Percentiles rank a stretch among this genome's conserved stretches.
These are phyloP conservation scores for Plantago ovata DNA, from an alignment of 257 asterid species.

Conservation along the genomic window DNA sequence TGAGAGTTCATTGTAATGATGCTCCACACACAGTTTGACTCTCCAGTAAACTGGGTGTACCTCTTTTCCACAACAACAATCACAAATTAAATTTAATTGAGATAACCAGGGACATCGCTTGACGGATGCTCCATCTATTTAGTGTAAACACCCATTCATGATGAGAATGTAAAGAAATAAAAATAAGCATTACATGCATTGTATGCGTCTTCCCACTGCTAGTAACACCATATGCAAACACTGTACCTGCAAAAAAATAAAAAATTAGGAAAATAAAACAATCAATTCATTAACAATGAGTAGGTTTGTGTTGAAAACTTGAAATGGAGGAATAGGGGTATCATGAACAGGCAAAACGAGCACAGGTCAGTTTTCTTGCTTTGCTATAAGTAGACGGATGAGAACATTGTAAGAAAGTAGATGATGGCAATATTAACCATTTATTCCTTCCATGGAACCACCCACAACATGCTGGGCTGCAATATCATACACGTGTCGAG, in stretches of 20 bases:
- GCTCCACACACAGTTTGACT: no score
- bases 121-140: no score
- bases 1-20: conserved; percentile 8
- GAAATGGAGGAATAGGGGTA: background rate
- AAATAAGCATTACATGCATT: conserved; percentile 61
- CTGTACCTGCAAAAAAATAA: conserved; percentile 54
- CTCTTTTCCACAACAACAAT: conserved; percentile 1
- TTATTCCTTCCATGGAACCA: conserved; percentile 86
- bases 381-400: no score
- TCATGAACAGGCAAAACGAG: no score
- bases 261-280: conserved; percentile 4
- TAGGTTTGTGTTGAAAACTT: conserved; percentile 5
- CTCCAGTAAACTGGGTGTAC: no score
- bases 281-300: conserved; percentile 16
- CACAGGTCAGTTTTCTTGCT: no score
- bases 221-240: conserved; percentile 82
- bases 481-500: conserved; percentile 77
- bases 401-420: background rate
- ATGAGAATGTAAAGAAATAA: background rate
- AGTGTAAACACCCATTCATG: no score
- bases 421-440: conserved; percentile 42
- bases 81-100: no score
- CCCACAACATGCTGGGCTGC: conserved; percentile 79
- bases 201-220: conserved; percentile 94
- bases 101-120: no score